These are phyloP conservation scores for Candida rishiriensis DNA, from an alignment of 805 yeast species.

Conservation along the genomic window DNA sequence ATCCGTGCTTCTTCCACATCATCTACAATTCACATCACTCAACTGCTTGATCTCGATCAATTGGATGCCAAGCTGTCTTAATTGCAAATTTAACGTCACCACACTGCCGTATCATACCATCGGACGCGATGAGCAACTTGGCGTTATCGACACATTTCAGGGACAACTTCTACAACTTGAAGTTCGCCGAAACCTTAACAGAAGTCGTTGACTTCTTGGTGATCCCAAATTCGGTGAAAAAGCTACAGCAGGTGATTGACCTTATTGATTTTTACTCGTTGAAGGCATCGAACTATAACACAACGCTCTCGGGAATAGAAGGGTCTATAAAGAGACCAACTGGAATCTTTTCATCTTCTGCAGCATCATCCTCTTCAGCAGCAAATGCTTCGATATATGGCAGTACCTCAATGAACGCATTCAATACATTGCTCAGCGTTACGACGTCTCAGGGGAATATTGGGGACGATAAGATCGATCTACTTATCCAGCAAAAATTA, in stretches of 20 bases:
- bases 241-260: slow-evolving; percentile 10
- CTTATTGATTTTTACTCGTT: slow-evolving; percentile 10
- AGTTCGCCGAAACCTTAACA: slow-evolving; percentile 7
- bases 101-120: neutral
- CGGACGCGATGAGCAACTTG: slow-evolving; percentile 11
- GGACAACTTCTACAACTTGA: slow-evolving; percentile 11
- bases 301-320: neutral
- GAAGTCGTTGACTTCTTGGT: slow-evolving; percentile 11
- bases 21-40: too few relatives aligned
- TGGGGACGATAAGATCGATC: slow-evolving; percentile 2
- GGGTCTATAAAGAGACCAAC: neutral
- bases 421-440: slow-evolving; percentile 6
- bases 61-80: neutral
- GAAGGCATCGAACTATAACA: slow-evolving; percentile 4
- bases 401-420: slow-evolving; percentile 8
- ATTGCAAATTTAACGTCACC: neutral
- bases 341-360: neutral
- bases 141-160: slow-evolving; percentile 12
- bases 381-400: neutral
- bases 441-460: slow-evolving; percentile 11
- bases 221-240: slow-evolving; percentile 3
- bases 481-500: slow-evolving; percentile 4
- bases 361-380: neutral
- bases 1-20: too few relatives aligned
- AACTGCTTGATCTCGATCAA: neutral